Percentiles rank a stretch among this genome's conserved stretches.
phyloP scores from a whole-genome alignment of 1,139 yeast species.

The Casaregolazyma suthepensis region DNA sequence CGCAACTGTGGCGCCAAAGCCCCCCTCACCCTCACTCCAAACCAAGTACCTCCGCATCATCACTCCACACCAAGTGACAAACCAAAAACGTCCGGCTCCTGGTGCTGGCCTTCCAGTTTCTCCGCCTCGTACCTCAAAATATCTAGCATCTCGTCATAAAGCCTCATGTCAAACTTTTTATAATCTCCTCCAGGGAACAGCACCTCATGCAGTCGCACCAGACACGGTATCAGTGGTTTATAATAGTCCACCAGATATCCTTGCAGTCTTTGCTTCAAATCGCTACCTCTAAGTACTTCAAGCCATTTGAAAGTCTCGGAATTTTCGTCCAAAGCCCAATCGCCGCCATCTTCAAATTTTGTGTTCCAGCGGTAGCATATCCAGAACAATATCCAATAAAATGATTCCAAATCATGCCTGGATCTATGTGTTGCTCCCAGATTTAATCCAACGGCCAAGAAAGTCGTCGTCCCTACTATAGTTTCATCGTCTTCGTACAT shows the following conservation, averaged over 20 bases:
- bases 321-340: neutral
- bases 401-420: neutral
- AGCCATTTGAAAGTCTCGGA: neutral
- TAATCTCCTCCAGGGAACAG: neutral
- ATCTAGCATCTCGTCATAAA: neutral
- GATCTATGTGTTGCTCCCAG: neutral
- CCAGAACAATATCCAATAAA: neutral
- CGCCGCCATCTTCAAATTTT: neutral
- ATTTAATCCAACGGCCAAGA: neutral
- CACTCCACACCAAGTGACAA: too few species aligned
- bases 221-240: neutral
- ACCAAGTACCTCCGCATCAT: too few species aligned
- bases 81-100: neutral
- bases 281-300: neutral
- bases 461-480: neutral
- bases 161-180: neutral
- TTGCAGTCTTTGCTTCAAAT: neutral
- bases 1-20: too few species aligned
- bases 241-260: neutral
- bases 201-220: neutral
- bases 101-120: neutral
- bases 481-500: neutral
- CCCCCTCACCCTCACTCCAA: too few species aligned
- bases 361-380: neutral
- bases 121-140: neutral